Conservation (phyloP, 331 rosid species). For the Quercus phellos region DNA sequence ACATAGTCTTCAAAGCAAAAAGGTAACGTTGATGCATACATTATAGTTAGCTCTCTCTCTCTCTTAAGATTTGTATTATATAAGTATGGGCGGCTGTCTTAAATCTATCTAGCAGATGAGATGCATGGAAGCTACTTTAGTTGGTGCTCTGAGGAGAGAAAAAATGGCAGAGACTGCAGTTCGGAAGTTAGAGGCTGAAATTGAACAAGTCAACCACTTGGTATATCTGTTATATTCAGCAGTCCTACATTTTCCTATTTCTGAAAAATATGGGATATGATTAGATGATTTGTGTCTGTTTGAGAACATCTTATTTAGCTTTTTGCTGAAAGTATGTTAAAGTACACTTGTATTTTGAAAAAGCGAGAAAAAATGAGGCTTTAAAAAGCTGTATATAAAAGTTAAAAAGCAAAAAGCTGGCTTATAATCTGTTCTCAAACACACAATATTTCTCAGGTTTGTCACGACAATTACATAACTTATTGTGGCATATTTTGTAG, state of each 20-base stretch:
- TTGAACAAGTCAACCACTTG: conserved; percentile 49
- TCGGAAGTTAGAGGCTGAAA: conserved; percentile 56
- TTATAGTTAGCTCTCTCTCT: neutral
- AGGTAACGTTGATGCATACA: conserved; percentile 30
- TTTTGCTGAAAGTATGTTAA: no score
- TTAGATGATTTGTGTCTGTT: neutral
- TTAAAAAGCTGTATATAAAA: no score
- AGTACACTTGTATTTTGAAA: no score
- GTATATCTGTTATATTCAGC: conserved; percentile 30
- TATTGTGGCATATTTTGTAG: conserved; percentile 39
- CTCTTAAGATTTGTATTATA: conserved; percentile 8
- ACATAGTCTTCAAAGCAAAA: conserved; percentile 29
- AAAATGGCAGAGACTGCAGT: conserved; percentile 56
- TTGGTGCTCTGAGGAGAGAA: conserved; percentile 79
- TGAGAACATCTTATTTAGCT: no score
- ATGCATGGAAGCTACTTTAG: conserved; percentile 51
- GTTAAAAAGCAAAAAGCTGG: no score
- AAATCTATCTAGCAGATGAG: conserved; percentile 50
- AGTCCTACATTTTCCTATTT: conserved; percentile 7
- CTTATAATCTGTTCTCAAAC: no score
- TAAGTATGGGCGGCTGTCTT: conserved; percentile 14
- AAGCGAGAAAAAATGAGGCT: no score
- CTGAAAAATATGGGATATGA: neutral
- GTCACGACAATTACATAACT: conserved; percentile 5
- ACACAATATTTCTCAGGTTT: neutral